These are phyloP conservation scores for Globisporangium okanoganense DNA, from an alignment of 352 stramenopile genomes.

Conservation along the genomic window DNA sequence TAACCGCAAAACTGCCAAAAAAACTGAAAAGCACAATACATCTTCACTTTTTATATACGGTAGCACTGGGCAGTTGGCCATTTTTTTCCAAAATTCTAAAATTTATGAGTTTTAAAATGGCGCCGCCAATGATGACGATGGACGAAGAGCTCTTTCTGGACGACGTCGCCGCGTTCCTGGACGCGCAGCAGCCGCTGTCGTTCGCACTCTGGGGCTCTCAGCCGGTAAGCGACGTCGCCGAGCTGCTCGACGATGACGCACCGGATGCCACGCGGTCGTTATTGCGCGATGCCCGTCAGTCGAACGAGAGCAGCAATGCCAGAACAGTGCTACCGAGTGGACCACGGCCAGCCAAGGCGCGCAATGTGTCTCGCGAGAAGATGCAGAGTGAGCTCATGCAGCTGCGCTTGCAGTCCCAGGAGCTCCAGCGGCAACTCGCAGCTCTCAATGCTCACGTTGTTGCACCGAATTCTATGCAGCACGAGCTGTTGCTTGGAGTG, in stretches of 20 bases:
- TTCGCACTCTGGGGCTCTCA: neutral
- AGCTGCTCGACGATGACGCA: neutral
- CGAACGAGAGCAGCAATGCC: neutral
- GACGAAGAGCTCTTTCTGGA: slow-evolving; percentile 2
- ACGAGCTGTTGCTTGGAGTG: slow-evolving; percentile 1
- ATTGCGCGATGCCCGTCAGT: neutral
- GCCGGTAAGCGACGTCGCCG: neutral
- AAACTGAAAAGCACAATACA: too few relatives aligned
- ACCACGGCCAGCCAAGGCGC: neutral
- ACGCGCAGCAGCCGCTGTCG: neutral
- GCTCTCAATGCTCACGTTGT: neutral
- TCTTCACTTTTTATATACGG: too few relatives aligned
- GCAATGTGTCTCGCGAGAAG: slow-evolving; percentile 17
- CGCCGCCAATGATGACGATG: neutral
- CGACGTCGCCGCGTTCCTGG: slow-evolving; percentile 2
- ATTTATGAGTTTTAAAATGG: too few relatives aligned
- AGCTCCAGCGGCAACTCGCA: slow-evolving; percentile 13
- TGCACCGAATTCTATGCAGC: neutral
- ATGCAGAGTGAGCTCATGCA: slow-evolving; percentile 19
- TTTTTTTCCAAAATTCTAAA: too few relatives aligned
- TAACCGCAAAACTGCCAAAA: too few relatives aligned
- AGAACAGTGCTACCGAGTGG: neutral
- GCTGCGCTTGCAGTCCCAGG: slow-evolving; percentile 14
- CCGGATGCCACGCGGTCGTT: neutral
- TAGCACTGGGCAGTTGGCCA: too few relatives aligned